These are phyloP conservation scores for Prunus campanulata DNA, from an alignment of 306 rosid species.

Conservation along the genomic window DNA sequence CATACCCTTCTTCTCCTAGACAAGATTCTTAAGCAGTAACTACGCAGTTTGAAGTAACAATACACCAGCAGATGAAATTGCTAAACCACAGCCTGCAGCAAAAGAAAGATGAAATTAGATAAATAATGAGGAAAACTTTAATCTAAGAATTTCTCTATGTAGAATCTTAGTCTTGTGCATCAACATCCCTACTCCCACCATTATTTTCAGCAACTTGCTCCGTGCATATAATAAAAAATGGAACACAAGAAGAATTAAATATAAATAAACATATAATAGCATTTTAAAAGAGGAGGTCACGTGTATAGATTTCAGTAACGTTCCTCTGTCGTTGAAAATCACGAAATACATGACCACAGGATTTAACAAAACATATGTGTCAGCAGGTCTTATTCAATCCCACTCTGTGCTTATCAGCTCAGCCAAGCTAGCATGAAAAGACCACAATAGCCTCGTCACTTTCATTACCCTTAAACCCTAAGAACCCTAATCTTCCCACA, in stretches of 20 bases:
- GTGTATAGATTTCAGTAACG: constrained; percentile 29
- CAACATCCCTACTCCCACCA: not conserved
- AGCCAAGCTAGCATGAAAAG: constrained; percentile 6
- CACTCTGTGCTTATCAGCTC: not conserved
- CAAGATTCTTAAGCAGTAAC: not conserved
- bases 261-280: not conserved
- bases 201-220: not conserved
- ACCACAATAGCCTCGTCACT: constrained; percentile 24
- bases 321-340: constrained; percentile 13
- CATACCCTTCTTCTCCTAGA: not conserved
- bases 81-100: not conserved
- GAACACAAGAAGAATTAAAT: not conserved
- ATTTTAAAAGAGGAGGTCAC: constrained; percentile 4
- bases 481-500: constrained; percentile 5
- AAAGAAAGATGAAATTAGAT: not conserved
- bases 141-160: not conserved
- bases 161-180: not conserved
- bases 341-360: constrained; percentile 11
- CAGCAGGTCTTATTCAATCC: constrained; percentile 9
- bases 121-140: not conserved
- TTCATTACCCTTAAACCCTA: constrained; percentile 22
- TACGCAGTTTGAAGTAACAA: not conserved
- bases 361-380: constrained; percentile 19
- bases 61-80: not conserved
- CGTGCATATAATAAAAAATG: not conserved